Percentiles rank a stretch among this genome's conserved stretches.
Evolutionary conservation across 2,329 filamentous ascomycete genomes (phyloP).

Genomic region (Cladosporium austrohemisphaericum): DNA sequence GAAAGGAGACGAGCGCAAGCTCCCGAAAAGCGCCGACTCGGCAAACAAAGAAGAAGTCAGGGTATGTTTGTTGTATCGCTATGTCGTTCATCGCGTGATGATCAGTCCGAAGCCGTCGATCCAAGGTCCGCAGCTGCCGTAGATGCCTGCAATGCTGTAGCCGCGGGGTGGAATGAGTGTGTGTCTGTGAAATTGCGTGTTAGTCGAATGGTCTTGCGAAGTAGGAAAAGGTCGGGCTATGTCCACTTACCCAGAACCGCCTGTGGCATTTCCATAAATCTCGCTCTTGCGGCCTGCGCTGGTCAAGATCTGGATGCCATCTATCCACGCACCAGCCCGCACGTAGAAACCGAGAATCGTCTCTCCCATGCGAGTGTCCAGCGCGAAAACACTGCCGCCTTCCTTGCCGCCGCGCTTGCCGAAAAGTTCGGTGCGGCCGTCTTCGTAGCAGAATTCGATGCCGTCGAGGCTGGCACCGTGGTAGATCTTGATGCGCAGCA

Average conservation of each 20-base stretch:
- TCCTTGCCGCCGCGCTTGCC: slow-evolving; percentile 71
- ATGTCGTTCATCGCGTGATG: slow-evolving; percentile 65
- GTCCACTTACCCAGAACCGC: slow-evolving; percentile 72
- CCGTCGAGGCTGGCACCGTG: slow-evolving; percentile 76
- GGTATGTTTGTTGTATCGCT: no score
- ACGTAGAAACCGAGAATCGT: slow-evolving; percentile 82
- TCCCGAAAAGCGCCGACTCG: no score
- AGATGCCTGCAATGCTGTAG: slow-evolving; percentile 82
- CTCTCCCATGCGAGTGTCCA: slow-evolving; percentile 83
- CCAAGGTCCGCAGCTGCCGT: slow-evolving; percentile 76
- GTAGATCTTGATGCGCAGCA: slow-evolving; percentile 72
- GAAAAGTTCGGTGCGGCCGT: slow-evolving; percentile 78
- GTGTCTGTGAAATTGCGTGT: slow-evolving; percentile 53
- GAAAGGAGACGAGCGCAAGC: no score
- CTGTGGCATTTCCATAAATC: slow-evolving; percentile 74
- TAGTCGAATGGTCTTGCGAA: slow-evolving; percentile 23
- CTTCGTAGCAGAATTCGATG: slow-evolving; percentile 89
- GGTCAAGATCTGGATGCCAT: slow-evolving; percentile 85
- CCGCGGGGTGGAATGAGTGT: slow-evolving; percentile 85
- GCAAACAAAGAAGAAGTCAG: no score
- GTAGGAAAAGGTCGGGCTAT: background rate
- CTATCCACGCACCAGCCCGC: slow-evolving; percentile 75
- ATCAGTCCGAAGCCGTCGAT: slow-evolving; percentile 83
- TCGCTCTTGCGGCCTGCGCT: slow-evolving; percentile 82
- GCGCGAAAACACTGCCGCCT: slow-evolving; percentile 68